Percentiles rank a stretch among this genome's conserved stretches.
Conservation (phyloP, 306 rosid genomes). For the Hippophae rhamnoides region DNA sequence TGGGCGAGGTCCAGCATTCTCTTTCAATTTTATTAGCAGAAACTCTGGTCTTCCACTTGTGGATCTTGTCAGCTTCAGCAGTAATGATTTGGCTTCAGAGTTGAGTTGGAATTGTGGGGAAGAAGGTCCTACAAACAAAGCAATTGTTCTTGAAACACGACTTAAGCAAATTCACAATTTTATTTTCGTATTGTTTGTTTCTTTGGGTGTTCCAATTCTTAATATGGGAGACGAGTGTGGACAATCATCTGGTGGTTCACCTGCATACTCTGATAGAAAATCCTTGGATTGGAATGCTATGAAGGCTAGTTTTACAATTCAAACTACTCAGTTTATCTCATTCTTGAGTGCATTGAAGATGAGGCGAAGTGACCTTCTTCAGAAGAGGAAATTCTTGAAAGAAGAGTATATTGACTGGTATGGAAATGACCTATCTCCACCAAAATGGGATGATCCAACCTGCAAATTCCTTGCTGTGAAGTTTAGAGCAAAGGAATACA, state of each 20-base stretch:
- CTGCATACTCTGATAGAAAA: conserved; percentile 34
- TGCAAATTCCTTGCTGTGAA: conserved; percentile 73
- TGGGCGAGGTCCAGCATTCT: conserved; percentile 79
- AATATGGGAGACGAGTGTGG: conserved; percentile 97
- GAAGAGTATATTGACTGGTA: conserved; percentile 75
- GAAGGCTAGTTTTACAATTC: conserved; percentile 56
- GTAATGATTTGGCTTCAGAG: conserved; percentile 34
- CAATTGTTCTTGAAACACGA: conserved; percentile 52
- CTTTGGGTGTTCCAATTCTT: conserved; percentile 86
- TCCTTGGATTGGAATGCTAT: conserved; percentile 59
- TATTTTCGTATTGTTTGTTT: conserved; percentile 56
- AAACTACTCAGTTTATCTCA: conserved; percentile 51
- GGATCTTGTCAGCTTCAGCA: conserved; percentile 83
- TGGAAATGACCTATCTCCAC: conserved; percentile 46
- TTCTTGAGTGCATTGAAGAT: conserved; percentile 59
- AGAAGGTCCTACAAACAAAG: conserved; percentile 72
- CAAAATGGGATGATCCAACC: conserved; percentile 68
- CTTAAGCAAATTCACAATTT: conserved; percentile 79
- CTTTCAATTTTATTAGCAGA: conserved; percentile 56
- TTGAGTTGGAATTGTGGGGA: conserved; percentile 91
- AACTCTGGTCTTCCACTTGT: conserved; percentile 68
- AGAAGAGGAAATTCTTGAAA: conserved; percentile 48
- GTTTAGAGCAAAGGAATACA: conserved; percentile 40
- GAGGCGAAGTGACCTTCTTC: conserved; percentile 54
- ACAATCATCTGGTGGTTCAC: conserved; percentile 61